Conservation (phyloP, 805 yeast species). For the Zygotorulaspora danielsina region DNA sequence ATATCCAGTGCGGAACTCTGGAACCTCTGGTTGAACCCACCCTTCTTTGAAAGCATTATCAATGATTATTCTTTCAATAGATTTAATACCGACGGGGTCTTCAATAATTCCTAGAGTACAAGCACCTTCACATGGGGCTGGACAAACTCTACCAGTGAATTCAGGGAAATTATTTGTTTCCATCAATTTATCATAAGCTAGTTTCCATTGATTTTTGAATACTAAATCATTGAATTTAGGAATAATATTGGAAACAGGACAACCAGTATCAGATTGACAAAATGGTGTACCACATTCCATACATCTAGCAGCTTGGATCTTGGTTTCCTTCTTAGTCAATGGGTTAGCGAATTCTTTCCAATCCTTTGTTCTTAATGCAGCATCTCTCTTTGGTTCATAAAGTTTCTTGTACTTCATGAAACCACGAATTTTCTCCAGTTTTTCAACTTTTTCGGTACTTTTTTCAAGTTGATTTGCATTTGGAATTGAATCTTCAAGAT, state of each 20-base stretch:
- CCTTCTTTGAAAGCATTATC: conserved; percentile 96
- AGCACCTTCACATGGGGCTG: conserved; percentile 99
- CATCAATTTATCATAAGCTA: conserved; percentile 83
- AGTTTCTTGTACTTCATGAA: conserved; percentile 92
- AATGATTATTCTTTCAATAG: conserved; percentile 92
- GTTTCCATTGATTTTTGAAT: conserved; percentile 90
- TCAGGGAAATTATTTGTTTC: conserved; percentile 99
- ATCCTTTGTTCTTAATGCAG: conserved; percentile 72
- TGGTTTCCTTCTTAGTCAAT: conserved; percentile 78
- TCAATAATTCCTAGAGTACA: conserved; percentile 90
- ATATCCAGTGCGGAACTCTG: conserved; percentile 77
- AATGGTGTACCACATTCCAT: conserved; percentile 99
- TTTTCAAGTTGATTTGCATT: conserved; percentile 64
- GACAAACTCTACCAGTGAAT: conserved; percentile 96
- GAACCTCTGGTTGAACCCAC: conserved; percentile 87
- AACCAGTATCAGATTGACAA: conserved; percentile 96
- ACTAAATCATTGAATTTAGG: conserved; percentile 98
- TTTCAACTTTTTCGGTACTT: conserved; percentile 52
- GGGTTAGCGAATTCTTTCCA: conserved; percentile 89
- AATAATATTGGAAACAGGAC: conserved; percentile 94
- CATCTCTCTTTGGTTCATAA: conserved; percentile 77
- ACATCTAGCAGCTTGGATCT: conserved; percentile 93
- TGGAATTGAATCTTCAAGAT: conserved; percentile 81
- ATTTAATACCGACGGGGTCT: conserved; percentile 94
- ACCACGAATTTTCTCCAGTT: conserved; percentile 68